Percentiles rank a stretch among this genome's conserved stretches.
Conservation (phyloP, 306 rosid species). For the Crataegus laevigata region DNA sequence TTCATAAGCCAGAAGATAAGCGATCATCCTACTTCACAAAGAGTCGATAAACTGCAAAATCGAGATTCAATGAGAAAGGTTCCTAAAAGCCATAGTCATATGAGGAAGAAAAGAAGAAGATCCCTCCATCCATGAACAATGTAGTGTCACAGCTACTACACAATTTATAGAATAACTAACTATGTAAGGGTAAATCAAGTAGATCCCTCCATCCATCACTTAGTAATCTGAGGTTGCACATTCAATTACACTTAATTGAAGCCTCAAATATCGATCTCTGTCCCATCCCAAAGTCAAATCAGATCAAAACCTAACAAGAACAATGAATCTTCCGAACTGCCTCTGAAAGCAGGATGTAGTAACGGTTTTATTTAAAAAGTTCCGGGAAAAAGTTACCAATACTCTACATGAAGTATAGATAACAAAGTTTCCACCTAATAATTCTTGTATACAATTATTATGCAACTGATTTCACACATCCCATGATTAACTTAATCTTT, state of each 20-base stretch:
- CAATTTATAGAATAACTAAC: conserved; percentile 3
- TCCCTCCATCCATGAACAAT: conserved; percentile 21
- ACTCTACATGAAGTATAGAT: background rate
- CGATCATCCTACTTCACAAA: conserved; percentile 30
- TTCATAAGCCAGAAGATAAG: conserved; percentile 14
- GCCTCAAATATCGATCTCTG: background rate
- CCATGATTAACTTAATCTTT: background rate
- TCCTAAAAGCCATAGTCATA: conserved; percentile 42
- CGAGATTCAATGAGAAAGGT: conserved; percentile 64
- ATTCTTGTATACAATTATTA: background rate
- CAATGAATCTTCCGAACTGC: background rate
- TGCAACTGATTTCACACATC: background rate
- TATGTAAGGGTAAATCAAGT: background rate
- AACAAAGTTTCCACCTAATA: background rate
- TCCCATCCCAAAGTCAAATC: background rate
- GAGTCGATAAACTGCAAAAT: conserved; percentile 92
- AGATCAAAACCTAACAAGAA: background rate
- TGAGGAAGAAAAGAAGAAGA: conserved; percentile 83
- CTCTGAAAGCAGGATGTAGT: background rate
- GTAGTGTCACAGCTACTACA: conserved; percentile 9
- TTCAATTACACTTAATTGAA: background rate
- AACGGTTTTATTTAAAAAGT: background rate
- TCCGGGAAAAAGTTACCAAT: too few relatives aligned
- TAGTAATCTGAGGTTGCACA: background rate
- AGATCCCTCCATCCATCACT: background rate